These are phyloP conservation scores for Phytophthora tentaculata DNA, from an alignment of 352 stramenopile species.

Conservation along the genomic window DNA sequence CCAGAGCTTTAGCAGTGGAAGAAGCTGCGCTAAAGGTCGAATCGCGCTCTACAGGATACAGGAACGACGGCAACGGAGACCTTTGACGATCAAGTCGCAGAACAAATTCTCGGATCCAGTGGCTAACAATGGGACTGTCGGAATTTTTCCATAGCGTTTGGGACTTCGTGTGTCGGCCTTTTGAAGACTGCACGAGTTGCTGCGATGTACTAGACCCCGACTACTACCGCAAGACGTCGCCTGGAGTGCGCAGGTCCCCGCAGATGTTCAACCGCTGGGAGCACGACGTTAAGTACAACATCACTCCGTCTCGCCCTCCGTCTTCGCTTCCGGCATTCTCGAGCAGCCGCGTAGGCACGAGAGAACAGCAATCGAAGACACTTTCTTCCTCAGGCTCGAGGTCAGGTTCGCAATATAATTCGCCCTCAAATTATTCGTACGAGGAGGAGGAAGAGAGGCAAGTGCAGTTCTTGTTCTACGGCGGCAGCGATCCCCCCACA, in stretches of 20 bases:
- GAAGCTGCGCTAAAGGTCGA: not conserved
- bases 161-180: constrained; percentile 43
- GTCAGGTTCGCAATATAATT: constrained; percentile 22
- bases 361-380: constrained; percentile 19
- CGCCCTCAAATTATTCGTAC: constrained; percentile 37
- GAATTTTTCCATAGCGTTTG: constrained; percentile 27
- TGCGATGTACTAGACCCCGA: constrained; percentile 40
- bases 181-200: constrained; percentile 44
- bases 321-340: constrained; percentile 25
- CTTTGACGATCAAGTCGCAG: constrained; percentile 7
- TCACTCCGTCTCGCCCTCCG: constrained; percentile 27
- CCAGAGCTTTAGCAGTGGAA: constrained; percentile 11
- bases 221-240: constrained; percentile 48
- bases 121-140: constrained; percentile 33
- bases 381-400: constrained; percentile 24
- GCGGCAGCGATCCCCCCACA: constrained; percentile 46
- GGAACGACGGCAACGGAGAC: constrained; percentile 10
- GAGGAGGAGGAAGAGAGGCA: constrained; percentile 45
- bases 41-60: constrained; percentile 12
- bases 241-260: constrained; percentile 33
- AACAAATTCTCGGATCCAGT: too few relatives aligned
- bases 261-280: constrained; percentile 43
- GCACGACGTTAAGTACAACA: constrained; percentile 40
- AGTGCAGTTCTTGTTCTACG: constrained; percentile 68
- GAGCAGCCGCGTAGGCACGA: constrained; percentile 12